Conservation (phyloP, 176 grass and related monocot genomes). For the Ensete ventricosum region DNA sequence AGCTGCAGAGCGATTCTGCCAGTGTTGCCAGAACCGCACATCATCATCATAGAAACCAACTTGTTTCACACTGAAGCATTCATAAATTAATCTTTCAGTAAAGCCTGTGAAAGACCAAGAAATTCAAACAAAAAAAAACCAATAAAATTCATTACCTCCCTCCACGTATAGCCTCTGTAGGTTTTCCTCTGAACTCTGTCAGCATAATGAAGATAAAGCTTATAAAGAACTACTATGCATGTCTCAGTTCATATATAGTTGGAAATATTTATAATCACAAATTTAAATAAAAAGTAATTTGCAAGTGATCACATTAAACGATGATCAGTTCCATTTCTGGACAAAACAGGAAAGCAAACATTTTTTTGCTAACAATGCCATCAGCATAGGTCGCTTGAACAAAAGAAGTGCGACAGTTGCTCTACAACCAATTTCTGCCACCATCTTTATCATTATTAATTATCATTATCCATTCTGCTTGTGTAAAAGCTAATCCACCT, state of each 20-base stretch:
- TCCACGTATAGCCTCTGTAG: conserved; percentile 83
- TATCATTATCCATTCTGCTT: no score
- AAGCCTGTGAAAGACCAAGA: conserved; percentile 8
- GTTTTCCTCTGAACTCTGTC: conserved; percentile 79
- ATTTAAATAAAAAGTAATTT: background rate
- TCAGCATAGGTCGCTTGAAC: no score
- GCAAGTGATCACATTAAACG: background rate
- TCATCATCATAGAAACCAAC: conserved; percentile 93
- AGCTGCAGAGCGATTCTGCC: conserved; percentile 79
- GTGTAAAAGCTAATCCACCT: no score
- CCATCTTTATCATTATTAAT: no score
- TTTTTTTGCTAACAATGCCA: no score
- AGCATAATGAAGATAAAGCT: conserved; percentile 10
- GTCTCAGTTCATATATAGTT: background rate
- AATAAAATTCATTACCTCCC: conserved; percentile 66
- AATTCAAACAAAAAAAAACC: conserved; percentile 4
- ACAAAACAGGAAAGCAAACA: no score
- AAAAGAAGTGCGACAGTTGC: no score
- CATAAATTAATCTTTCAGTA: conserved; percentile 30
- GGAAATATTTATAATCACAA: background rate
- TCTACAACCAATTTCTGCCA: no score
- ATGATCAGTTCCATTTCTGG: background rate
- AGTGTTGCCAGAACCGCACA: conserved; percentile 94
- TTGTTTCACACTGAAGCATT: conserved; percentile 90
- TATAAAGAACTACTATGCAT: background rate